Percentiles rank a stretch among this genome's conserved stretches.
Conservation (phyloP, 2,329 filamentous ascomycete species). For the Cordyceps javanica region DNA sequence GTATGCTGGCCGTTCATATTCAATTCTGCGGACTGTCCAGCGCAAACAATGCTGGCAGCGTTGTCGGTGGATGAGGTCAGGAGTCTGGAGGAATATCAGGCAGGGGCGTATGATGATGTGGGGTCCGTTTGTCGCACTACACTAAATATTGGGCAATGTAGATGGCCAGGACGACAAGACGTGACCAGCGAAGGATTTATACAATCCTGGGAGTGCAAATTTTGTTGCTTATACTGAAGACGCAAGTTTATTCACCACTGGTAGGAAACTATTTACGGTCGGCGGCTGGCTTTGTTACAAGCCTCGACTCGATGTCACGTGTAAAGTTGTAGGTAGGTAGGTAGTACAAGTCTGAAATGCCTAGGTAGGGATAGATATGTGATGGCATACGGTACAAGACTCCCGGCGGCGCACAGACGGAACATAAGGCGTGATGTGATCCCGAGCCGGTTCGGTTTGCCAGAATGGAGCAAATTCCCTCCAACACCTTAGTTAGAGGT, state of each 20-base stretch:
- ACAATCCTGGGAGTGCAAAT: background rate
- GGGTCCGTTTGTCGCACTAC: background rate
- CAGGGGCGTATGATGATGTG: background rate
- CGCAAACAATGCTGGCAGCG: background rate
- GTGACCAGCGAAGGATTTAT: too few species aligned
- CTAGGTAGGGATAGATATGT: too few species aligned
- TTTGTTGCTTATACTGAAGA: background rate
- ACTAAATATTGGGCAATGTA: background rate
- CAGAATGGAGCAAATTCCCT: background rate
- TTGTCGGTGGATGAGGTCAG: background rate
- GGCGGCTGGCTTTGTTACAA: background rate
- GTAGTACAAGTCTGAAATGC: background rate
- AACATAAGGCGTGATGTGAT: background rate
- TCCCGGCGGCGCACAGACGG: background rate
- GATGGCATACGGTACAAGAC: background rate
- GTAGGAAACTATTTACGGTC: too few species aligned
- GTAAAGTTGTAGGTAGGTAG: background rate
- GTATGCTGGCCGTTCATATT: conserved; percentile 17
- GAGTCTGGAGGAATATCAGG: background rate
- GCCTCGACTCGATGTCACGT: conserved; percentile 1
- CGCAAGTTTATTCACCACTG: background rate
- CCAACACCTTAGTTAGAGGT: background rate
- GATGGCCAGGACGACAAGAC: too few species aligned
- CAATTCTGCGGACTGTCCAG: background rate
- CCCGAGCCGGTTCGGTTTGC: background rate